Percentiles rank a stretch among this genome's conserved stretches.
phyloP scores from a whole-genome alignment of 768 basidiomycete species.

The Tulasnella calospora region DNA sequence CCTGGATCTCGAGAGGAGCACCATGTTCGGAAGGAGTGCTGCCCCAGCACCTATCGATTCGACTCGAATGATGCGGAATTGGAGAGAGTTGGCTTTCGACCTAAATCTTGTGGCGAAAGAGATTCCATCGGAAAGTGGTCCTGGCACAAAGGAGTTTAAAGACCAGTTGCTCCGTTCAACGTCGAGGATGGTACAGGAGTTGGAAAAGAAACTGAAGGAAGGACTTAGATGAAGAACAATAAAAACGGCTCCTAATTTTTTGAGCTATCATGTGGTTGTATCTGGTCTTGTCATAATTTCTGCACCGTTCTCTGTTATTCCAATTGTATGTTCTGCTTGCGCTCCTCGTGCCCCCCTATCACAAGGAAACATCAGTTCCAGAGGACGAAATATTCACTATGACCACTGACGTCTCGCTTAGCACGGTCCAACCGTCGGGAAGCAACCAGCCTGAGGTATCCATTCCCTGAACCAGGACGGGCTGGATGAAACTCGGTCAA shows the following conservation, averaged over 20 bases:
- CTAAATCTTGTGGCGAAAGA: constrained; percentile 22
- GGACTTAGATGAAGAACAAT: constrained; percentile 2
- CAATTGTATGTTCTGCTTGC: constrained; percentile 83
- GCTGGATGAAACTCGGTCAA: constrained; percentile 42
- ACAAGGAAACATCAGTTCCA: neutral
- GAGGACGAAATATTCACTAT: neutral
- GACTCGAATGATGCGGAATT: constrained; percentile 16
- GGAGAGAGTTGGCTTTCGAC: constrained; percentile 23
- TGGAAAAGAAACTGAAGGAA: constrained; percentile 20
- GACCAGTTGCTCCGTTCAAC: constrained; percentile 7
- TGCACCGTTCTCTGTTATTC: constrained; percentile 72
- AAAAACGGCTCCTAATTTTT: neutral
- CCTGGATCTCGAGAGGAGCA: neutral
- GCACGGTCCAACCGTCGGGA: constrained; percentile 91
- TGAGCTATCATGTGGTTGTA: neutral
- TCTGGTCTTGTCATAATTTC: constrained; percentile 63
- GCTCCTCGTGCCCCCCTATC: constrained; percentile 66
- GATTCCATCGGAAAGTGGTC: constrained; percentile 12
- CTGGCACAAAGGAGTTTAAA: constrained; percentile 21
- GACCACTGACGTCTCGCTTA: constrained; percentile 59
- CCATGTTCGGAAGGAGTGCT: neutral
- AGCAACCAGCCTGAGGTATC: constrained; percentile 69
- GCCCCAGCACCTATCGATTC: constrained; percentile 10
- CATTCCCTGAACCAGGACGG: constrained; percentile 69
- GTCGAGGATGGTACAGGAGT: constrained; percentile 15